phyloP scores from a whole-genome alignment of 1,284 basidiomycete species.

The Pulveroboletus sp. region DNA sequence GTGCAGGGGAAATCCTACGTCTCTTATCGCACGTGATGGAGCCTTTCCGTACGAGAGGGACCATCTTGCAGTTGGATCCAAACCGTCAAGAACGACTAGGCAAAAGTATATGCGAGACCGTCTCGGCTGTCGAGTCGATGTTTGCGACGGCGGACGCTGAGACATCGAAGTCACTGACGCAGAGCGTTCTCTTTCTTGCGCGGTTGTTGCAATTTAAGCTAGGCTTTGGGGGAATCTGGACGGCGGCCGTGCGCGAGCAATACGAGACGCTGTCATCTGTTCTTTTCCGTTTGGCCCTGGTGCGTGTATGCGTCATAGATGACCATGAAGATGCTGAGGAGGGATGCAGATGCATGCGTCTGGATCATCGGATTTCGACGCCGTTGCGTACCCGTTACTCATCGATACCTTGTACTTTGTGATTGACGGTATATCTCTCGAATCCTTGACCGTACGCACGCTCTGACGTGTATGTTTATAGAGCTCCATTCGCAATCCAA shows the following conservation, averaged over 20 bases:
- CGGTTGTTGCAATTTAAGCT: constrained; percentile 73
- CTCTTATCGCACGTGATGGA: constrained; percentile 68
- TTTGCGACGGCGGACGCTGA: constrained; percentile 27
- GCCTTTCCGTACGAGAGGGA: constrained; percentile 52
- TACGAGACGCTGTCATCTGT: constrained; percentile 46
- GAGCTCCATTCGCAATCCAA: constrained; percentile 65
- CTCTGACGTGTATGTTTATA: constrained; percentile 30
- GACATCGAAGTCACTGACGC: constrained; percentile 25
- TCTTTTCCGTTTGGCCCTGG: constrained; percentile 57
- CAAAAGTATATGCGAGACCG: constrained; percentile 45
- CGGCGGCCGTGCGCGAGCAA: constrained; percentile 48
- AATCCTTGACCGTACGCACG: not conserved
- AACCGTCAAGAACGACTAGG: constrained; percentile 59
- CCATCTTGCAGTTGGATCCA: constrained; percentile 51
- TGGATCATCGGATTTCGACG: constrained; percentile 48
- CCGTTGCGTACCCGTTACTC: constrained; percentile 61
- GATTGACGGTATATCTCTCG: constrained; percentile 60
- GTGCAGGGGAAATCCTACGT: constrained; percentile 67
- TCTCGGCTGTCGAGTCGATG: constrained; percentile 45
- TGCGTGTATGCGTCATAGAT: constrained; percentile 38
- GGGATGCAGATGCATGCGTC: constrained; percentile 49
- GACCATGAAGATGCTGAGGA: constrained; percentile 11
- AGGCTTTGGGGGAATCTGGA: constrained; percentile 64
- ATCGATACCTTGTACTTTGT: constrained; percentile 74
- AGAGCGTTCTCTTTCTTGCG: constrained; percentile 52